Evolutionary conservation across 31 red algal genomes (phyloP).

Genomic region (Endocladia muricata): DNA sequence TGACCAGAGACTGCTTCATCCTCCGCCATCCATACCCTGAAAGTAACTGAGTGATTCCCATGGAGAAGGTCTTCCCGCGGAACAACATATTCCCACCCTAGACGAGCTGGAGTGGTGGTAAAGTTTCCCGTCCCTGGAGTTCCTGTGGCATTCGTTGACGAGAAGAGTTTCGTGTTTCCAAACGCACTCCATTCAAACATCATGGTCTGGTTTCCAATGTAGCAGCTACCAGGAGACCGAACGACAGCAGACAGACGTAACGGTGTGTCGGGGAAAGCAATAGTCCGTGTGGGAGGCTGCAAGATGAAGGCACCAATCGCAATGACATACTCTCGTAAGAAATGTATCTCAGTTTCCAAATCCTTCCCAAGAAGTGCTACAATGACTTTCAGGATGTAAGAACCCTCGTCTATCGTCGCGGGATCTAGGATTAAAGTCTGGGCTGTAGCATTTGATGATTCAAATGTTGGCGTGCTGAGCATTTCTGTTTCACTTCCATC

Average conservation of each 20-base stretch:
- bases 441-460: conserved; percentile 4
- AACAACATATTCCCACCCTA: conserved; percentile 74
- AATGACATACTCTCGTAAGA: conserved; percentile 39
- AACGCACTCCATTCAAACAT: conserved; percentile 71
- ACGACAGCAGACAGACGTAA: conserved; percentile 58
- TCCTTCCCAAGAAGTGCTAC: conserved; percentile 16
- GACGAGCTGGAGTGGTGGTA: conserved; percentile 44
- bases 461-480: conserved; percentile 18
- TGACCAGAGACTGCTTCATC: conserved; percentile 26
- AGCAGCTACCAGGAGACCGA: conserved; percentile 40
- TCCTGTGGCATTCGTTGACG: conserved; percentile 38
- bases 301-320: conserved; percentile 66
- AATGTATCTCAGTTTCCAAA: conserved; percentile 30
- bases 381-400: conserved; percentile 32
- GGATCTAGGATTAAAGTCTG: conserved; percentile 47
- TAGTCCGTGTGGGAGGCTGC: conserved; percentile 30
- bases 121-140: conserved; percentile 19
- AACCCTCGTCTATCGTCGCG: conserved; percentile 13
- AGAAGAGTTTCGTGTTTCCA: conserved; percentile 36
- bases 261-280: conserved; percentile 54
- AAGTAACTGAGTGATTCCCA: conserved; percentile 46
- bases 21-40: conserved; percentile 55
- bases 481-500: conserved; percentile 13
- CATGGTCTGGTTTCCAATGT: conserved; percentile 34
- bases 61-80: conserved; percentile 26